Percentiles rank a stretch among this genome's conserved stretches.
Evolutionary conservation across 2,329 filamentous ascomycete genomes (phyloP).

Genomic region (Biscogniauxia sp.): DNA sequence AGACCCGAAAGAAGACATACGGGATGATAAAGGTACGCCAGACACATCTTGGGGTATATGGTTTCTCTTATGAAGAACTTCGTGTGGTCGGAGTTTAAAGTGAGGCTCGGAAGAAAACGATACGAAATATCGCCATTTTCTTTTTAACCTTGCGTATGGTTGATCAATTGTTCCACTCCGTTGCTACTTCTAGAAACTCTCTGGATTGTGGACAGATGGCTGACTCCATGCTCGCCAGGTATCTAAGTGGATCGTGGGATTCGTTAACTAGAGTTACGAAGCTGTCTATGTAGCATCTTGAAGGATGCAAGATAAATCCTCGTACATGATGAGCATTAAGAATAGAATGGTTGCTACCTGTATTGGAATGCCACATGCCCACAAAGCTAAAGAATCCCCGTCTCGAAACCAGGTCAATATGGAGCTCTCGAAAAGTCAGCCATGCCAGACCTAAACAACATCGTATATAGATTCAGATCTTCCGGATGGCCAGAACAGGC

Average conservation of each 20-base stretch:
- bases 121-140: neutral
- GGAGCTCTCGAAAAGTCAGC: no score
- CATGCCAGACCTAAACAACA: no score
- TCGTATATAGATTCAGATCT: no score
- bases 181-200: no score
- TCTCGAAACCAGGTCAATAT: no score
- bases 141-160: no score
- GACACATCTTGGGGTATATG: neutral
- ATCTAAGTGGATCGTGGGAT: neutral
- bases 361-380: neutral
- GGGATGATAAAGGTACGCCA: neutral
- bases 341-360: neutral
- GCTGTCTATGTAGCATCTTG: neutral
- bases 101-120: neutral
- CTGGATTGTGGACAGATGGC: neutral
- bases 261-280: neutral
- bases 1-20: neutral
- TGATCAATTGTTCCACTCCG: no score
- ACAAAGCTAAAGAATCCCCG: neutral
- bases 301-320: neutral
- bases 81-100: neutral
- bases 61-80: neutral
- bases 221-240: neutral
- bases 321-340: neutral
- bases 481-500: no score